Evolutionary conservation across 177 flowering plant species (phyloP), one percentile per base, ranked within the genome.

Genomic region (Telopea speciosissima): DNA sequence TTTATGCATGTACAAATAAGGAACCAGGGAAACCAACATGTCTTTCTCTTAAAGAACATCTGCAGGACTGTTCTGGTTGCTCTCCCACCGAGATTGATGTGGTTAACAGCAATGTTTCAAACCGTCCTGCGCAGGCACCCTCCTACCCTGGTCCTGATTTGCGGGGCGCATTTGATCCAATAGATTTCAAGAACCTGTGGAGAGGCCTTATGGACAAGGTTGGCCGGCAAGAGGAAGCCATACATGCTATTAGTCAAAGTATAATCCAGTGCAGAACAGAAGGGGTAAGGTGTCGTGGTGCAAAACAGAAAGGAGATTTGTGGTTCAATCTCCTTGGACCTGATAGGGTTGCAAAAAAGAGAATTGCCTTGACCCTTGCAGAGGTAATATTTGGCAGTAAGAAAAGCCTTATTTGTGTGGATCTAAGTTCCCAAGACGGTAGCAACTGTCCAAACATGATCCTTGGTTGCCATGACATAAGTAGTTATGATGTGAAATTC

Each of bases 281-380:
- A 26, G 67, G 78, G 69, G 83, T 75, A 65, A 82, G 74, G 40
- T 75, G 71, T 28, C 82, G 71, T 54, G 82, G 84, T 65, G 72
- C 86, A 52, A 74, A 74, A 70, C 70, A 58, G 26, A 83, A 80
- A 80, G 81, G 90, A 63, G 96, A 87, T 73, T 69, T 87, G 67
- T 95, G 99, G 97, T 76, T 95, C 62, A 82, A 72, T 80, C 86
- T 93, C 67, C 71, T 74, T 16, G 99, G 98, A n/a, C 90, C 88
- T 60, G 95, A 95, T 78, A 75, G 80, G 76, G 75, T 80, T 72
- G 87, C 84, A 13, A 90, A 90, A 78, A 86, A 72, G 81, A 90
- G 75, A 81, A 79, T 84, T 60, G 97, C 95, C 22, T 58, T 77
- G 66, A 86, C 93, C 24, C 87, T 95, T 33, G 90, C 97, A 33